Conservation (phyloP, 768 basidiomycete genomes). For the Leccinum subtestaceum region DNA sequence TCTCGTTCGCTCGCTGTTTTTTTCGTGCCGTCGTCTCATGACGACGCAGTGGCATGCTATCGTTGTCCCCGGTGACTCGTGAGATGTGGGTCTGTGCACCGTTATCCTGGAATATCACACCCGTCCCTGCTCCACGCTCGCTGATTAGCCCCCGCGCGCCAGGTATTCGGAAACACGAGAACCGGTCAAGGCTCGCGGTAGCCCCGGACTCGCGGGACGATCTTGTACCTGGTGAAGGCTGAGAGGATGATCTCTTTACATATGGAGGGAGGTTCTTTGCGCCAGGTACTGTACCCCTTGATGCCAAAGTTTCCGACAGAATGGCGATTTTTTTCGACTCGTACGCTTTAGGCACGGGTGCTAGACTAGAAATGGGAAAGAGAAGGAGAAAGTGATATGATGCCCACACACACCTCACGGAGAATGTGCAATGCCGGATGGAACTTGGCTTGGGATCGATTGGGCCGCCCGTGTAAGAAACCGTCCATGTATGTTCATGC, state of each 20-base stretch:
- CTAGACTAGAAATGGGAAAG: background rate
- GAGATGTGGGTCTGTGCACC: background rate
- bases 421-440: background rate
- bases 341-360: background rate
- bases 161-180: background rate
- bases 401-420: background rate
- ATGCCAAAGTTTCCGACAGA: conserved; percentile 14
- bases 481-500: background rate
- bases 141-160: background rate
- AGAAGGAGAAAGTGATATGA: background rate
- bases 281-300: background rate
- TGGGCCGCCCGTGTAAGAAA: conserved; percentile 13
- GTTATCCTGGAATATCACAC: background rate
- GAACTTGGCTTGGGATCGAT: background rate
- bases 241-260: conserved; percentile 6
- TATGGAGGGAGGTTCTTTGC: background rate
- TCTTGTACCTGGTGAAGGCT: conserved; percentile 4
- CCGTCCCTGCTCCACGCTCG: background rate
- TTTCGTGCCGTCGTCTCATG: background rate
- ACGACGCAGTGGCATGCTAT: background rate
- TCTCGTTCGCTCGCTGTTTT: background rate
- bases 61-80: background rate
- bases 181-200: background rate
- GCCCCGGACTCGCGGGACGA: conserved; percentile 7
- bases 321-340: conserved; percentile 3